Percentiles rank a stretch among this genome's conserved stretches.
These are phyloP conservation scores for Anthoceros angustus DNA, from an alignment of 225 moss, liverwort and hornwort species.

Conservation along the genomic window DNA sequence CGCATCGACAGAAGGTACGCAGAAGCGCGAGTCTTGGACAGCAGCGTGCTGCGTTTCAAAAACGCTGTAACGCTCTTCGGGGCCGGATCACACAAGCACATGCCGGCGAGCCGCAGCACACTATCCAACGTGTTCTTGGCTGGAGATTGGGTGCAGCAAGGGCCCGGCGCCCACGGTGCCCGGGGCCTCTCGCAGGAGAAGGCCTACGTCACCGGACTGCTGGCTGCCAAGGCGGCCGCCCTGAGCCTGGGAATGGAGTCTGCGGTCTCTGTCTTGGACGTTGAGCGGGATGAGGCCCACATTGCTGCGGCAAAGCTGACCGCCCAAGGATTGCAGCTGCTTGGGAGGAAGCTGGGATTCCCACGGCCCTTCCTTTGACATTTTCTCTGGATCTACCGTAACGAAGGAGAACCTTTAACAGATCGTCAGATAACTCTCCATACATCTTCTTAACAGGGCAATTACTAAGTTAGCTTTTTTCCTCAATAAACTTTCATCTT, in stretches of 20 bases:
- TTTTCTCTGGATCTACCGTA: not conserved
- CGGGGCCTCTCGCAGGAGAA: conserved; percentile 48
- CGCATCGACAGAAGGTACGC: conserved; percentile 25
- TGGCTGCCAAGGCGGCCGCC: conserved; percentile 41
- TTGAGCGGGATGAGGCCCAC: conserved; percentile 40
- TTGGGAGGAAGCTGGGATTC: conserved; percentile 19
- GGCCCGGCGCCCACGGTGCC: conserved; percentile 38
- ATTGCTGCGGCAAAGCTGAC: conserved; percentile 36
- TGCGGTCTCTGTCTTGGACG: conserved; percentile 27
- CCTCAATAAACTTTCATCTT: no score
- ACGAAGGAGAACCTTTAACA: no score
- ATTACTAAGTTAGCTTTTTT: no score
- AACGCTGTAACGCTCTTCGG: conserved; percentile 45
- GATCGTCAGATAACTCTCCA: no score
- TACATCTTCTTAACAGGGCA: no score
- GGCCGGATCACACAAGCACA: conserved; percentile 48
- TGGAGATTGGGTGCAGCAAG: conserved; percentile 52
- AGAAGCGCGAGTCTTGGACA: conserved; percentile 25
- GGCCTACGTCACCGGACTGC: conserved; percentile 39
- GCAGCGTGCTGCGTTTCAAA: conserved; percentile 45
- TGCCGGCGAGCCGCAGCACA: conserved; percentile 38
- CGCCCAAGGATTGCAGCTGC: conserved; percentile 17
- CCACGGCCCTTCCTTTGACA: conserved; percentile 23
- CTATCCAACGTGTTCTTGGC: conserved; percentile 42
- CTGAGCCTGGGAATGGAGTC: conserved; percentile 12